A percentile compares a stretch with the other conserved stretches of the same genome.
Evolutionary conservation across 768 basidiomycete genomes (phyloP).

Genomic region (Boletus pseudo-olivaceus): DNA sequence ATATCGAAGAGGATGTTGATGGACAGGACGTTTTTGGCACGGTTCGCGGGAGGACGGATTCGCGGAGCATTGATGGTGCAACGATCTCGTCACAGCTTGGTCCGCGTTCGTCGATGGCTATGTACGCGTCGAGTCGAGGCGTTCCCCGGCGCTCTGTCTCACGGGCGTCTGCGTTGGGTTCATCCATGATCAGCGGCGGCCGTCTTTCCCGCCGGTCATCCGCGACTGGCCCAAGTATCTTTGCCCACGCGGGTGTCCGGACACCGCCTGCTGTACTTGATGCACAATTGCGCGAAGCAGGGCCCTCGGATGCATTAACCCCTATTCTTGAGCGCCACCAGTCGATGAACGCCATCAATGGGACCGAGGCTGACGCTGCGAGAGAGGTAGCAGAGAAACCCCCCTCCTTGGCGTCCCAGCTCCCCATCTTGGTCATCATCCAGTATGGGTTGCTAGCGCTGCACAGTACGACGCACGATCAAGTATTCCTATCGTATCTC

Average conservation of each 20-base stretch:
- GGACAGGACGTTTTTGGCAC: slow-evolving; percentile 29
- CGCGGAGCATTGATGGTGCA: slow-evolving; percentile 14
- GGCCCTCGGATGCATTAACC: slow-evolving; percentile 38
- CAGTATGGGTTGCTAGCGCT: slow-evolving; percentile 90
- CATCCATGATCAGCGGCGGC: slow-evolving; percentile 31
- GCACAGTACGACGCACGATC: slow-evolving; percentile 87
- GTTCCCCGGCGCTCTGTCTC: slow-evolving; percentile 34
- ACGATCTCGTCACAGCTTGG: slow-evolving; percentile 21
- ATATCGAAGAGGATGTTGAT: slow-evolving; percentile 45
- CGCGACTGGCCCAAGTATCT: slow-evolving; percentile 66
- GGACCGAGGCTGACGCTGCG: slow-evolving; percentile 26
- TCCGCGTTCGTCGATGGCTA: slow-evolving; percentile 23
- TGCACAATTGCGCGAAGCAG: slow-evolving; percentile 56
- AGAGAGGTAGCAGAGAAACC: slow-evolving; percentile 50
- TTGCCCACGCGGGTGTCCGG: slow-evolving; percentile 78
- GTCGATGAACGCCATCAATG: slow-evolving; percentile 21
- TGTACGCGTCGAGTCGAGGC: slow-evolving; percentile 25
- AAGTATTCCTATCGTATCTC: slow-evolving; percentile 88
- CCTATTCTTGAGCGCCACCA: slow-evolving; percentile 51
- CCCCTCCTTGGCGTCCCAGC: slow-evolving; percentile 63
- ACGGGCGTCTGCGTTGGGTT: slow-evolving; percentile 30
- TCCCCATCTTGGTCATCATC: slow-evolving; percentile 81
- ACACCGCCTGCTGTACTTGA: slow-evolving; percentile 74
- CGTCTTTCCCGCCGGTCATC: slow-evolving; percentile 50
- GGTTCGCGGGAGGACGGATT: slow-evolving; percentile 16